Conservation (phyloP, 495 filamentous ascomycete species). For the Xylaria sp. region DNA sequence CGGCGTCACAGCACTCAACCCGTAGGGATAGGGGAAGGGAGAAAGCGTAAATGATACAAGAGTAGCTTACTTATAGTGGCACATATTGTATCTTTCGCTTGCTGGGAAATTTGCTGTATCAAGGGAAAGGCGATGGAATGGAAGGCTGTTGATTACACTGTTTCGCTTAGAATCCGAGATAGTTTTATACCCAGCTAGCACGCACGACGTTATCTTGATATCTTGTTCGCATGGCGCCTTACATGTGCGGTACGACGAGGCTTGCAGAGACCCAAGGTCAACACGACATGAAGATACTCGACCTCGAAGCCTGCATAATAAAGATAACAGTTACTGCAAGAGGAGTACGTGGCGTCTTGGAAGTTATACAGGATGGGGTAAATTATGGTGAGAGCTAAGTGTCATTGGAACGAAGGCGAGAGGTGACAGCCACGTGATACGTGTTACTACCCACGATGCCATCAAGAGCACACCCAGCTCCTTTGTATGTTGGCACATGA, state of each 20-base stretch:
- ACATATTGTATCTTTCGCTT: conserved; percentile 4
- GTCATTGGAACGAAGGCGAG: conserved; percentile 11
- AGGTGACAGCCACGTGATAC: conserved; percentile 6
- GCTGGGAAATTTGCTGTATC: background rate
- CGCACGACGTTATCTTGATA: background rate
- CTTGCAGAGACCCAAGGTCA: conserved; percentile 6
- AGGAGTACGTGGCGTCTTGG: background rate
- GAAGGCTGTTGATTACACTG: background rate
- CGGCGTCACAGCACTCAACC: background rate
- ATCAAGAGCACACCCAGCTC: background rate
- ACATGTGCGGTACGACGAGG: background rate
- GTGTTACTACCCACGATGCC: conserved; percentile 3
- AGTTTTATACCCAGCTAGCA: background rate
- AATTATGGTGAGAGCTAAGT: conserved; percentile 1
- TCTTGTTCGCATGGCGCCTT: conserved; percentile 3
- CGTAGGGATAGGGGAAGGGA: background rate
- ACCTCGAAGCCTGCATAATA: background rate
- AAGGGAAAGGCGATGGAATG: background rate
- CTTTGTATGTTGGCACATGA: background rate
- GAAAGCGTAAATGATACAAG: background rate
- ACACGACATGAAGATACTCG: conserved; percentile 9
- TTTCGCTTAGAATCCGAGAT: background rate
- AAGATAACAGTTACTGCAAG: conserved; percentile 1
- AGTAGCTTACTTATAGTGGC: conserved; percentile 13
- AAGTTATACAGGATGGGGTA: conserved; percentile 17